phyloP scores from a whole-genome alignment of 1,284 basidiomycete species.

The Cronartium quercuum region DNA sequence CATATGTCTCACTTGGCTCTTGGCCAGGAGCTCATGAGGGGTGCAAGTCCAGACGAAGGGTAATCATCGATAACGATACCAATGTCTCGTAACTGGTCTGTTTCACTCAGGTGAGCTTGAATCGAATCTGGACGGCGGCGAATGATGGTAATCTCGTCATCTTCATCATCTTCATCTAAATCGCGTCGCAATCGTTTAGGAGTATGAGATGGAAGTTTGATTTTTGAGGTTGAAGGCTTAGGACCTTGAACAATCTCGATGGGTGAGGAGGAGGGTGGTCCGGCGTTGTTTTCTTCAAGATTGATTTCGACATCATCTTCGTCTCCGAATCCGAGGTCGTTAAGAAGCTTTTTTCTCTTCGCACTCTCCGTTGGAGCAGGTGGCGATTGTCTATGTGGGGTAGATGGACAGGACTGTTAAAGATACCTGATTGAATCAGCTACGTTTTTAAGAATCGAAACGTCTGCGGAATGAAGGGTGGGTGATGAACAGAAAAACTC shows the following conservation, averaged over 20 bases:
- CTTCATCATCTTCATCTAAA: background rate
- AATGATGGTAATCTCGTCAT: background rate
- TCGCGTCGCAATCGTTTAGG: background rate
- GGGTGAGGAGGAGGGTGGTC: background rate
- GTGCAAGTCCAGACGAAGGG: background rate
- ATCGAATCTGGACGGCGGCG: background rate
- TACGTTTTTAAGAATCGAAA: too few species aligned
- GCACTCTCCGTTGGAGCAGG: background rate
- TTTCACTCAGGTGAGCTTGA: background rate
- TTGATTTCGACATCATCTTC: background rate
- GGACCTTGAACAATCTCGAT: background rate
- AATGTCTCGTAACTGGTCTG: background rate
- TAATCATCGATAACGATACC: constrained; percentile 1
- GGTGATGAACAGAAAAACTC: background rate
- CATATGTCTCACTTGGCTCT: background rate
- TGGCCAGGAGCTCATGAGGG: constrained; percentile 1
- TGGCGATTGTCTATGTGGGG: background rate
- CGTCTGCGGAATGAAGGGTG: too few species aligned
- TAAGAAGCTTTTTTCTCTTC: background rate
- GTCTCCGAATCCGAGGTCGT: background rate
- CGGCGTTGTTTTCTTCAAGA: background rate
- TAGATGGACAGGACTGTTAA: too few species aligned
- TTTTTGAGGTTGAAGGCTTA: background rate
- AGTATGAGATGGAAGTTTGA: background rate
- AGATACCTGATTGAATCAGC: too few species aligned